phyloP scores from a whole-genome alignment of 2,329 filamentous ascomycete species.

The Botrytis tulipae region DNA sequence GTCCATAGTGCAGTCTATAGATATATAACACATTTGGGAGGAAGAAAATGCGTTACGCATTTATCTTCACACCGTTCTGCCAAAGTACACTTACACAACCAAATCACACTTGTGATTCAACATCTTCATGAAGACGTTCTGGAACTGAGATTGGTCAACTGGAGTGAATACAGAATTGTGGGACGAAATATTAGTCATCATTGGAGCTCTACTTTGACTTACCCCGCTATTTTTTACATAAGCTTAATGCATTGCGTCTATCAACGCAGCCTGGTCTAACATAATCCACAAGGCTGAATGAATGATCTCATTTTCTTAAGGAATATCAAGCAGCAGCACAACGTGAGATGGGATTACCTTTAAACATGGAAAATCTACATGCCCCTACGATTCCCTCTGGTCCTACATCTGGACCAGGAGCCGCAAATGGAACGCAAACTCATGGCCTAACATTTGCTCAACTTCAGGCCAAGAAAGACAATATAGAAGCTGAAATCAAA shows the following conservation, averaged over 20 bases:
- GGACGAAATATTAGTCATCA: constrained; percentile 8
- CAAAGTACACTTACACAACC: not conserved
- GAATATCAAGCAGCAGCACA: constrained; percentile 15
- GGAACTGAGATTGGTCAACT: not conserved
- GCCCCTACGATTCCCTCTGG: constrained; percentile 75
- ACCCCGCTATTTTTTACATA: constrained; percentile 12
- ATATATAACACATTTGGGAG: not conserved
- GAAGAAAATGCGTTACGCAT: not conserved
- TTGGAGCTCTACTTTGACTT: not conserved
- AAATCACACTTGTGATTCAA: constrained; percentile 1
- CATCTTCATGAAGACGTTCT: not conserved
- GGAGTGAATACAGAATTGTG: not conserved
- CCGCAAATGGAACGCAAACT: constrained; percentile 59
- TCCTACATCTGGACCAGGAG: constrained; percentile 60
- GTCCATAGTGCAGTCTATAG: not conserved
- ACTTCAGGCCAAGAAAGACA: constrained; percentile 80
- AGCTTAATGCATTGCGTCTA: constrained; percentile 18
- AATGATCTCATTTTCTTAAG: not conserved
- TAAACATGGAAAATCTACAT: constrained; percentile 63
- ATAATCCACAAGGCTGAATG: constrained; percentile 16
- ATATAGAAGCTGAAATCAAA: constrained; percentile 81
- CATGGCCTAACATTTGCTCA: constrained; percentile 69
- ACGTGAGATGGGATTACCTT: constrained; percentile 34
- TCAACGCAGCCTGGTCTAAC: constrained; percentile 27
- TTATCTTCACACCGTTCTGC: not conserved